Evolutionary conservation across 2,329 filamentous ascomycete genomes (phyloP), one percentile per base, ranked within the genome.

Genomic region (Aspergillus texensis): DNA sequence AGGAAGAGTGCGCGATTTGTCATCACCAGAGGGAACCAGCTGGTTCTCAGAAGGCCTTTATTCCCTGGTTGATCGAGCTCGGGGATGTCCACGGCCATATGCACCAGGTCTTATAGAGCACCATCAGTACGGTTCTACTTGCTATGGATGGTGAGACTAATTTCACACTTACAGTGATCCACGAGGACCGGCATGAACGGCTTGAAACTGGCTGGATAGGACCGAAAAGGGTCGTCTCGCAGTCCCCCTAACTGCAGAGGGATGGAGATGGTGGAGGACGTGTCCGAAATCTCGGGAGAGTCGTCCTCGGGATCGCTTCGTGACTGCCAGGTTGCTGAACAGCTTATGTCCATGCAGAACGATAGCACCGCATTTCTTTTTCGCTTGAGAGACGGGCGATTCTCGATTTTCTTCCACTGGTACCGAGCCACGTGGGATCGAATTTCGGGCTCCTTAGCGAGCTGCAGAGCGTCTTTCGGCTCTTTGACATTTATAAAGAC

Each of bases 11-110:
- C 74, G 1, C 73, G 70, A 41, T 81, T 78, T 30, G 75, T 76
- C 64, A 81, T 74, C n/a, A 78, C 74, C 39, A 82, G 72, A 6
- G 78, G 79, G 43, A 81, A 77, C 73, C 80, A 81, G 19, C 70
- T 63, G 24, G 75, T 74, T 62, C 78, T 72, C 6, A 82, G 68
- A 6, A 79, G 71, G 12, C 72, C 73, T n/a, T 68, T 68, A 48
- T 73, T 73, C 2, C 69, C 68, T 0, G 71, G 71, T 14, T 71
- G 70, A 57, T 82, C 80, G 28, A 82, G 72, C 52, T 80, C 78
- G 16, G 80, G 80, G 14, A 81, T 77, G 52, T 81, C 77, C 39
- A 79, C 74, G 5, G 79, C 78, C 68, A 82, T 78, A 63, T 74
- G 70, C 26, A 72, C 57, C 16, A 79, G 65, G 61, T 79, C 77